phyloP scores from a whole-genome alignment of 371 early-diverging fungal species.

The Dinochytrium kinnereticum region DNA sequence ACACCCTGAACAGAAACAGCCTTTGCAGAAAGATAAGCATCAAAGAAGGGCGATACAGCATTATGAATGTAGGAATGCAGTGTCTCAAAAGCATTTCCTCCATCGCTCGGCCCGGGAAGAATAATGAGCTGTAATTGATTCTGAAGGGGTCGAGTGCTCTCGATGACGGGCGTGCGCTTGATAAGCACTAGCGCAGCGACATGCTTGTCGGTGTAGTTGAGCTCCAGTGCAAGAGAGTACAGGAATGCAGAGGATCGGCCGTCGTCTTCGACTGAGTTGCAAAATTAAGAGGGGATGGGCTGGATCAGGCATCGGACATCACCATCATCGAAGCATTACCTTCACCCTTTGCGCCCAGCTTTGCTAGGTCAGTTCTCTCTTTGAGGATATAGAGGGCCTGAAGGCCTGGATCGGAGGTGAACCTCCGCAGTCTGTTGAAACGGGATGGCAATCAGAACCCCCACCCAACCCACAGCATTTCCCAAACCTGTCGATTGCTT shows the following conservation, averaged over 20 bases:
- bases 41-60: conserved; percentile 96
- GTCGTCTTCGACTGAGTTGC: background rate
- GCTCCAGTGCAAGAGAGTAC: conserved; percentile 77
- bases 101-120: conserved; percentile 85
- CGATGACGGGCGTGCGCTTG: conserved; percentile 80
- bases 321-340: too few species aligned
- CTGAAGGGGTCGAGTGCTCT: conserved; percentile 75
- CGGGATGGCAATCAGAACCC: background rate
- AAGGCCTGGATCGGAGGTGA: conserved; percentile 77
- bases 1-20: conserved; percentile 28
- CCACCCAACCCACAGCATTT: conserved; percentile 46
- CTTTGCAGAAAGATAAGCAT: conserved; percentile 80
- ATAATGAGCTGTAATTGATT: conserved; percentile 88
- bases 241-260: background rate
- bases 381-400: conserved; percentile 83
- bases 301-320: background rate
- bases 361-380: conserved; percentile 69
- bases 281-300: background rate
- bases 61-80: conserved; percentile 91
- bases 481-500: conserved; percentile 74
- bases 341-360: conserved; percentile 3
- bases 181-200: conserved; percentile 87
- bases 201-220: conserved; percentile 67
- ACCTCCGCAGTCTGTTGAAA: conserved; percentile 43
- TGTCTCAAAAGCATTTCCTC: conserved; percentile 84